These are phyloP conservation scores for Takakia lepidozioides DNA, from an alignment of 225 moss, liverwort and hornwort genomes.

Conservation along the genomic window DNA sequence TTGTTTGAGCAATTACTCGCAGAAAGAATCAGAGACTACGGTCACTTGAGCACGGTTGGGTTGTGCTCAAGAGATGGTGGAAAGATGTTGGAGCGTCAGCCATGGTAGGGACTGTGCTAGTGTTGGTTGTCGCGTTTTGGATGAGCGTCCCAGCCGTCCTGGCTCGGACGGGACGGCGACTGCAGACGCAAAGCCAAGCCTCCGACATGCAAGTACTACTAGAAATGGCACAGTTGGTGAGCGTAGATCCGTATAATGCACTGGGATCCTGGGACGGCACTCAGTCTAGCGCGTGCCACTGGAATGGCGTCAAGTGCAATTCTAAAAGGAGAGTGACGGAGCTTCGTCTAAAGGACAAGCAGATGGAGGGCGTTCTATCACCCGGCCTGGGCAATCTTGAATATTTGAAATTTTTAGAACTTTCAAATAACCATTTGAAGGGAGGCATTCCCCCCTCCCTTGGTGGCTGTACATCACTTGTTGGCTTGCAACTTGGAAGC, in stretches of 20 bases:
- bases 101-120: no score
- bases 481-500: not conserved
- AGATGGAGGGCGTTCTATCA: not conserved
- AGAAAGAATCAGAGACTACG: no score
- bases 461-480: not conserved
- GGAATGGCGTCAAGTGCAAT: not conserved
- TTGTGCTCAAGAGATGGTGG: no score
- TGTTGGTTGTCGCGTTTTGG: no score
- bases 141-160: no score
- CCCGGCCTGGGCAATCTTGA: not conserved
- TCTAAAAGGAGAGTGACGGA: not conserved
- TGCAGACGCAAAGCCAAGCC: no score
- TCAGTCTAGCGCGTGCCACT: not conserved
- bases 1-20: no score
- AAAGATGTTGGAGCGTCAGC: no score
- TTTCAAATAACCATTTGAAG: not conserved
- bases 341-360: not conserved
- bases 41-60: no score
- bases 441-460: not conserved
- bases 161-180: no score
- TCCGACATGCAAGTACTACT: conserved; percentile 1
- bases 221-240: not conserved
- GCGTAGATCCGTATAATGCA: not conserved
- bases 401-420: not conserved
- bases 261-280: not conserved